Evolutionary conservation across 2,329 filamentous ascomycete species (phyloP), one percentile per base, ranked within the genome.

Genomic region (Podosphaera xanthii): DNA sequence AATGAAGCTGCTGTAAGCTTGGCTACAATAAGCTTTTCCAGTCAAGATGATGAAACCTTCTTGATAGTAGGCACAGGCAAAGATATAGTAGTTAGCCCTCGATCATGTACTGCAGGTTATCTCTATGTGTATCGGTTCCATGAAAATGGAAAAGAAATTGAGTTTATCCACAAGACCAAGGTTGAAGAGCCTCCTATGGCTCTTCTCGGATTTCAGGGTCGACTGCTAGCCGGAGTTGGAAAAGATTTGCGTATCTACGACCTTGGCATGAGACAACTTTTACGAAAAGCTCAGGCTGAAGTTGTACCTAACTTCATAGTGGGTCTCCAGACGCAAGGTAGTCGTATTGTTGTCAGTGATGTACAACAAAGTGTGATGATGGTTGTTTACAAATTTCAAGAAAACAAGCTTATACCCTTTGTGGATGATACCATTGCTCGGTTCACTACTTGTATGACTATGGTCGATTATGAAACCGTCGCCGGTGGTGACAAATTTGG

Each of bases 401-500:
- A 89, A 64, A 97, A 97, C 71, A 86, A 85, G 66, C 76, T 98
- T 55, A 94, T 98, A 61, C 86, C 91, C 0, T 98, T 98, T 67
- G 87, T 80, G 22, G 92, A 98, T 68, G 92, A 99, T 69, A 85
- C 83, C 5, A 79, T 96, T 61, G 78, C 89, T 57, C 82, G 92
- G 38, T 97, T 90, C 87, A 94, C 88, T 1, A 94, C 88, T 0
- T 86, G 86, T 64, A 85, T 86, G 0, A 80, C 89, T 2, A 95
- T 98, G 88, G 83, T 97, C 1, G 92, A 99, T 72, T 99, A 98
- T 71, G 92, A 98, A 70, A 94, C 92, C 0, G 82, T 87, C 33
- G 90, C 89, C 2, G 92, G 91, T 42, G 91, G 91, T 42, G 92
- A 99, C 74, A 97, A 96, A 69, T 99, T 98, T 64, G 94, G 92